Percentiles rank a stretch among this genome's conserved stretches.
These are phyloP conservation scores for Fusarium palustre DNA, from an alignment of 2,329 filamentous ascomycete species.

Conservation along the genomic window DNA sequence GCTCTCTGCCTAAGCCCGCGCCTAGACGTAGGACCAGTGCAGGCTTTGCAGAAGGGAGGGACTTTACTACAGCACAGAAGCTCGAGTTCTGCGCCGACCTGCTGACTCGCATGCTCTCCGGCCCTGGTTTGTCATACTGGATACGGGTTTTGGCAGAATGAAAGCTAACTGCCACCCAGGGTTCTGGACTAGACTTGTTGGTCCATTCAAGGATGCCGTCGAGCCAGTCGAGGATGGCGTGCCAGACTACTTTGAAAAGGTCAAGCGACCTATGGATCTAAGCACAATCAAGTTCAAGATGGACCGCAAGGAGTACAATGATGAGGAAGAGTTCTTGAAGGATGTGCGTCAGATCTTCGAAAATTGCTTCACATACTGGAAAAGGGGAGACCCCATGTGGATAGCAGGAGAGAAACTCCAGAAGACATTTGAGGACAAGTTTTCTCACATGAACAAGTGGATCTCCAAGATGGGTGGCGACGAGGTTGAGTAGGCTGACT, in stretches of 20 bases:
- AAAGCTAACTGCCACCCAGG: slow-evolving; percentile 54
- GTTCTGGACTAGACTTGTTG: slow-evolving; percentile 74
- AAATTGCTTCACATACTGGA: slow-evolving; percentile 75
- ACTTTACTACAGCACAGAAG: slow-evolving; percentile 58
- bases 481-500: slow-evolving; percentile 46
- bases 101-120: slow-evolving; percentile 69
- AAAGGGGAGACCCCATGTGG: slow-evolving; percentile 66
- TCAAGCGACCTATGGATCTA: slow-evolving; percentile 72
- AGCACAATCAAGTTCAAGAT: slow-evolving; percentile 70
- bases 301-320: slow-evolving; percentile 63
- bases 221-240: slow-evolving; percentile 67
- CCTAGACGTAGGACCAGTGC: slow-evolving; percentile 53
- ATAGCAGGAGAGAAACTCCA: slow-evolving; percentile 67
- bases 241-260: slow-evolving; percentile 70
- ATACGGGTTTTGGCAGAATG: neutral
- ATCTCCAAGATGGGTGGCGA: slow-evolving; percentile 63
- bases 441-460: slow-evolving; percentile 69
- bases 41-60: slow-evolving; percentile 48
- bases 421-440: slow-evolving; percentile 70
- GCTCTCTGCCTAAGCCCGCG: slow-evolving; percentile 50
- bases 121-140: slow-evolving; percentile 60
- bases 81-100: slow-evolving; percentile 70
- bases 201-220: slow-evolving; percentile 70
- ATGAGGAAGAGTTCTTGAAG: slow-evolving; percentile 64
- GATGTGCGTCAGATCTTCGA: slow-evolving; percentile 72